Base-by-base conservation (phyloP, 2,329 filamentous ascomycete genomes). In the Cladosporium sp. region DNA sequence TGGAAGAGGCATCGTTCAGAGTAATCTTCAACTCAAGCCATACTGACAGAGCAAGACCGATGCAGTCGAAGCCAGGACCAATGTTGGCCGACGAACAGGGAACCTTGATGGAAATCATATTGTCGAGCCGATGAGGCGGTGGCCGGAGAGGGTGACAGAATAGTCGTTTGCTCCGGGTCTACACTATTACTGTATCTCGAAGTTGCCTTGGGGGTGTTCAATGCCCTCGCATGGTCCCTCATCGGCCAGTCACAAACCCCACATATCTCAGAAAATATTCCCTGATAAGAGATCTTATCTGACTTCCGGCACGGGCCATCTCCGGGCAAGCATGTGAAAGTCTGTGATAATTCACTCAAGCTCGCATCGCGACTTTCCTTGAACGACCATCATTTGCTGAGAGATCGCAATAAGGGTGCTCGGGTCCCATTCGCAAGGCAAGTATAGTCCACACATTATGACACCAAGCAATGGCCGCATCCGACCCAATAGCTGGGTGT, bases 1-100 rank as follows among this genome's bases (percentile, higher is more conserved):
- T 71, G 7, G 82, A 83, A 38, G 72, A 64, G 47, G 68, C 71
- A 53, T 82, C 76, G 69, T 87, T 81, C 64, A 95, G 78, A 56
- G 84, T 89, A 68, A 97, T 87, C 57, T 84, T 80, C 51, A 97
- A 77, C 74, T 96, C 91, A 58, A 99, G 86, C 74, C 92, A 95
- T 70, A 96, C 84, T 58, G 90, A 95, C 60, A 99, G 80, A 7
- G 92, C 92, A 55, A 99, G 85, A 60, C 93, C 89, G 68, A 97
- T 96, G 63, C 96, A 92, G 76, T 99, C 92, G 78, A 97, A 99
- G 53, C 92, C 92, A 43, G 92, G 92, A 60, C 89, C 92, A 67
- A 97, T 96, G 77, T 97, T 97, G 73, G 92, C 92, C 55, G 91
- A 96, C 54, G 92, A 97, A 75, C 89, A 95, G 58, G 92, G 92